Conservation (phyloP, 2,329 filamentous ascomycete genomes). For the Claviceps sp. region DNA sequence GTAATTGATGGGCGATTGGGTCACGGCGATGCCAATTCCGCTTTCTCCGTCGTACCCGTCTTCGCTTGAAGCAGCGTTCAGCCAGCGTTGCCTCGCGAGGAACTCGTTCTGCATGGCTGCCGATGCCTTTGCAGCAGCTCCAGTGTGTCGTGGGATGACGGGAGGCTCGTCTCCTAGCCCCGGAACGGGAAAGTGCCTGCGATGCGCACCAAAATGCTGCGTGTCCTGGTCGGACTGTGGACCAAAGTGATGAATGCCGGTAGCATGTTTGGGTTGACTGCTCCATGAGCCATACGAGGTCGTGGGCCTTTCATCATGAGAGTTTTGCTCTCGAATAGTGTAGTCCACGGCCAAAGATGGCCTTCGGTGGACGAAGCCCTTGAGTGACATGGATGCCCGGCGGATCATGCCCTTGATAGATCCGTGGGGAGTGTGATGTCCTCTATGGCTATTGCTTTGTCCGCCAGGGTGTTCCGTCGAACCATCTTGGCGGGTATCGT, state of each 20-base stretch:
- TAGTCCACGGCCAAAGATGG: constrained; percentile 26
- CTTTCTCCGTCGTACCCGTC: constrained; percentile 47
- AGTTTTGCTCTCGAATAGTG: constrained; percentile 15
- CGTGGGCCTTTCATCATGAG: constrained; percentile 22
- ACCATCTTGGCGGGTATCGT: constrained; percentile 16
- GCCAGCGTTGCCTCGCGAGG: constrained; percentile 26
- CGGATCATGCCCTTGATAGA: constrained; percentile 39
- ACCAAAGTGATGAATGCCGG: constrained; percentile 35
- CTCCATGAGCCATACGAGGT: constrained; percentile 38
- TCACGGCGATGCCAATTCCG: constrained; percentile 47
- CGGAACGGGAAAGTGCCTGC: constrained; percentile 28
- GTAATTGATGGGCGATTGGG: constrained; percentile 25
- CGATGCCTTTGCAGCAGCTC: constrained; percentile 48
- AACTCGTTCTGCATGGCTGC: constrained; percentile 46
- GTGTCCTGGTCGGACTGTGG: constrained; percentile 29
- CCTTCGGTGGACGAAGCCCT: constrained; percentile 37
- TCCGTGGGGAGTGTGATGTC: constrained; percentile 13
- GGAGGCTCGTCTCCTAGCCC: constrained; percentile 41
- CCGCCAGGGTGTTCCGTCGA: constrained; percentile 11
- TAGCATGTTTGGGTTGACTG: constrained; percentile 34
- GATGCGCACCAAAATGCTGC: constrained; percentile 11
- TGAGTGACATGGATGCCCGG: constrained; percentile 41
- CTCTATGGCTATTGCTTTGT: constrained; percentile 12
- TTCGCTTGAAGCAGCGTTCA: constrained; percentile 26
- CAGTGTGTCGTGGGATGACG: constrained; percentile 44